phyloP scores from a whole-genome alignment of 2,329 filamentous ascomycete species.

The Exophiala spinifera region DNA sequence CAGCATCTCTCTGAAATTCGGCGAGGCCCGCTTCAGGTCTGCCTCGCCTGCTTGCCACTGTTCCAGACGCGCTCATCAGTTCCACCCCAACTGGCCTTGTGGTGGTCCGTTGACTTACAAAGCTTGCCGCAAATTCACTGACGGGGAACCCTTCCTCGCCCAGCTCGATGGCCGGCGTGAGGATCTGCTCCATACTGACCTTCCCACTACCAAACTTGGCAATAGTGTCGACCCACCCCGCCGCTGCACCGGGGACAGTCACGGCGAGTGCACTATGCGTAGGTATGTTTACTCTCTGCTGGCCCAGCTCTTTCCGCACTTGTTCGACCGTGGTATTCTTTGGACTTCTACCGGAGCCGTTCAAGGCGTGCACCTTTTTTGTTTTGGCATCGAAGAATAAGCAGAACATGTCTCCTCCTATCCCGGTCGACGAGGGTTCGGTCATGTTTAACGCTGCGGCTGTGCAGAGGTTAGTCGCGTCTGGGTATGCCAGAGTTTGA shows the following conservation, averaged over 20 bases:
- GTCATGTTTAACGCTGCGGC: conserved; percentile 91
- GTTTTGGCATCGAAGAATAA: conserved; percentile 84
- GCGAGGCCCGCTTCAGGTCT: conserved; percentile 67
- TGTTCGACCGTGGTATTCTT: conserved; percentile 65
- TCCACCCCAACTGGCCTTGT: background rate
- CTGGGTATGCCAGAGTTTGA: background rate
- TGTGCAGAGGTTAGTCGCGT: conserved; percentile 35
- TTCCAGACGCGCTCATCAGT: background rate
- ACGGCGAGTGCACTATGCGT: conserved; percentile 69
- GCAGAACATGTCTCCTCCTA: conserved; percentile 96
- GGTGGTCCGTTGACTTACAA: conserved; percentile 52
- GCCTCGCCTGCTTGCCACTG: conserved; percentile 71
- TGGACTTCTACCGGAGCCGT: conserved; percentile 86
- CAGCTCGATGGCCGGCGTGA: conserved; percentile 78
- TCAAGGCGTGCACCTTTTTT: conserved; percentile 78
- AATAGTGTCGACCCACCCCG: conserved; percentile 88
- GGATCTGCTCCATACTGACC: conserved; percentile 69
- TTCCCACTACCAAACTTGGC: conserved; percentile 88
- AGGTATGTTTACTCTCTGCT: conserved; percentile 62
- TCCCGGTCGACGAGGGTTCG: conserved; percentile 88
- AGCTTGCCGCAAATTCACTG: conserved; percentile 68
- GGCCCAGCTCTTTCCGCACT: conserved; percentile 65
- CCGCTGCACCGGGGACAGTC: conserved; percentile 84
- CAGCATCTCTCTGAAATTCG: conserved; percentile 83
- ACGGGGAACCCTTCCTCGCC: conserved; percentile 89